A percentile compares a stretch with the other conserved stretches of the same genome.
These are phyloP conservation scores for Diaporthe batatas DNA, from an alignment of 2,329 filamentous ascomycete genomes.

Conservation along the genomic window DNA sequence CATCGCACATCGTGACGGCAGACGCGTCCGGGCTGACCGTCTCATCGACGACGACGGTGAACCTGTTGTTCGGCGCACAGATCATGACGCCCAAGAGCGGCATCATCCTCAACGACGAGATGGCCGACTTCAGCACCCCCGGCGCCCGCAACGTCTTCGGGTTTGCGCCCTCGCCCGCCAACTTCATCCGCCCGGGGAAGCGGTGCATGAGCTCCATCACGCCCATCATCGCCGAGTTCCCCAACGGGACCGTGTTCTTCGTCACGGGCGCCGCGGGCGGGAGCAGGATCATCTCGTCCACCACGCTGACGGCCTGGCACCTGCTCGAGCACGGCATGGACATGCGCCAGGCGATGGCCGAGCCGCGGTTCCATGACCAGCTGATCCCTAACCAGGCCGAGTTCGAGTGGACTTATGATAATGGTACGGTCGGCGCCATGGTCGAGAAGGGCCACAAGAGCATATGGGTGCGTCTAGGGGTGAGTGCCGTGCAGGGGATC, in stretches of 20 bases:
- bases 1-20: slow-evolving; percentile 78
- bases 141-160: slow-evolving; percentile 84
- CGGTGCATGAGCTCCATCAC: slow-evolving; percentile 86
- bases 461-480: slow-evolving; percentile 74
- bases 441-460: slow-evolving; percentile 78
- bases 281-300: slow-evolving; percentile 85
- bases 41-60: slow-evolving; percentile 88
- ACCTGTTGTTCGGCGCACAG: slow-evolving; percentile 85
- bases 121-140: slow-evolving; percentile 90
- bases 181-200: slow-evolving; percentile 86
- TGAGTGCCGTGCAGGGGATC: slow-evolving; percentile 81
- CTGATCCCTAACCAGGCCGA: slow-evolving; percentile 75
- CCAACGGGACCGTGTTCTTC: slow-evolving; percentile 77
- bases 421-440: slow-evolving; percentile 77
- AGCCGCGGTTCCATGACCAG: slow-evolving; percentile 86
- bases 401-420: slow-evolving; percentile 82
- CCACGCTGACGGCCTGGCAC: slow-evolving; percentile 82
- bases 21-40: slow-evolving; percentile 82
- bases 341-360: slow-evolving; percentile 71
- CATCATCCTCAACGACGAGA: slow-evolving; percentile 81
- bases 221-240: slow-evolving; percentile 79
- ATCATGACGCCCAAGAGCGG: slow-evolving; percentile 86
- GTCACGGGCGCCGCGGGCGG: slow-evolving; percentile 85
- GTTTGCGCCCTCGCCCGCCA: slow-evolving; percentile 82
- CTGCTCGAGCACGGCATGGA: slow-evolving; percentile 77